Evolutionary conservation across 1,284 basidiomycete genomes (phyloP).

Genomic region (Erythrobasidium hasegawianum): DNA sequence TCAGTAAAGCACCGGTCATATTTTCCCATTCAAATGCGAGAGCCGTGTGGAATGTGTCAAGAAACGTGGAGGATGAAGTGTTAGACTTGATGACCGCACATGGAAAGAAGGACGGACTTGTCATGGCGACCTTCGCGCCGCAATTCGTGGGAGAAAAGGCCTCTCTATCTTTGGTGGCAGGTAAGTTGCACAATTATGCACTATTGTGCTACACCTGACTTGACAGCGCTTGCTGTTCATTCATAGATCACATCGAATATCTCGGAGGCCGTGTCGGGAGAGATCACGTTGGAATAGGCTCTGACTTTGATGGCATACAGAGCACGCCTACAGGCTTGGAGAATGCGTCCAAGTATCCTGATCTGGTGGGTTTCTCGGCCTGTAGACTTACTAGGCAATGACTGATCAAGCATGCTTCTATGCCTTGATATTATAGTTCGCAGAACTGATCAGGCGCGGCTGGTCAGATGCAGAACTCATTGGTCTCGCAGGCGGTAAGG

Average conservation of each 20-base stretch:
- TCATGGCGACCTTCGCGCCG: slow-evolving; percentile 83
- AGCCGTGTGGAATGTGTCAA: slow-evolving; percentile 38
- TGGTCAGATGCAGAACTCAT: slow-evolving; percentile 75
- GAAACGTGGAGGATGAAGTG: slow-evolving; percentile 43
- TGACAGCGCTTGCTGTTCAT: too few species aligned
- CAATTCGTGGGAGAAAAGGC: slow-evolving; percentile 59
- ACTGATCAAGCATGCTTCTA: too few species aligned
- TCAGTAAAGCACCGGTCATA: slow-evolving; percentile 44
- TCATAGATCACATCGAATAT: slow-evolving; percentile 82
- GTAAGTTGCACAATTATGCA: slow-evolving; percentile 10
- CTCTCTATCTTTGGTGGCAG: slow-evolving; percentile 18
- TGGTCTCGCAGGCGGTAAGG: slow-evolving; percentile 68
- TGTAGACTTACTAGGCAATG: too few species aligned
- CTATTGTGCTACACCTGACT: too few species aligned
- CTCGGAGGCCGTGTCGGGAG: slow-evolving; percentile 71
- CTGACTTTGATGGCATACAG: slow-evolving; percentile 61
- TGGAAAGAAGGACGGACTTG: slow-evolving; percentile 58
- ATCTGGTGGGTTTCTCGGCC: slow-evolving; percentile 58
- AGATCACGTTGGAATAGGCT: slow-evolving; percentile 59
- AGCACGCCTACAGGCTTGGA: slow-evolving; percentile 37
- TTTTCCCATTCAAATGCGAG: slow-evolving; percentile 47
- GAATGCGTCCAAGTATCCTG: slow-evolving; percentile 68
- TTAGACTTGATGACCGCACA: slow-evolving; percentile 18
- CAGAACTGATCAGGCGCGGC: slow-evolving; percentile 72
- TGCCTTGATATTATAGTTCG: slow-evolving; percentile 47